These are phyloP conservation scores for Gymnopilus dilepis DNA, from an alignment of 768 basidiomycete genomes.

Conservation along the genomic window DNA sequence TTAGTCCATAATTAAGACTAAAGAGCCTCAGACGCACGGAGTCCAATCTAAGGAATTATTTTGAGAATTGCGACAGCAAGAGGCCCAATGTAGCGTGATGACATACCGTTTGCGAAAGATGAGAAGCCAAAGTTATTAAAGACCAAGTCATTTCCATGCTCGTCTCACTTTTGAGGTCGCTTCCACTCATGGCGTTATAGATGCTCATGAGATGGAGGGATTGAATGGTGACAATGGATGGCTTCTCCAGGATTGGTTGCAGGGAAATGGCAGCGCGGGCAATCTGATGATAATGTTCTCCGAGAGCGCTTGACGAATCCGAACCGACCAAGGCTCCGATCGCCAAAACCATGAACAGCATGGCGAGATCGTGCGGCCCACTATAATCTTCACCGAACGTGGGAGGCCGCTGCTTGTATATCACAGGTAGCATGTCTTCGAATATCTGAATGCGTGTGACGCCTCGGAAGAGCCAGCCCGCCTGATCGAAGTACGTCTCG, in stretches of 20 bases:
- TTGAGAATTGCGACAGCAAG: constrained; percentile 1
- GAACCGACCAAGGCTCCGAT: constrained; percentile 54
- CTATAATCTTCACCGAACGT: constrained; percentile 42
- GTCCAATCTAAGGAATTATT: constrained; percentile 53
- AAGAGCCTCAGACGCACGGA: constrained; percentile 53
- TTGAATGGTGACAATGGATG: constrained; percentile 73
- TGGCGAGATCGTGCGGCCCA: constrained; percentile 55
- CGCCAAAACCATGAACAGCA: constrained; percentile 62
- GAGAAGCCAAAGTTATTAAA: constrained; percentile 64
- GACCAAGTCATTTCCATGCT: constrained; percentile 79
- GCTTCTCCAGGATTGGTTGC: constrained; percentile 74
- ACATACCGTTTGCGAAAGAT: constrained; percentile 69
- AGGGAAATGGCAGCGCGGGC: constrained; percentile 67
- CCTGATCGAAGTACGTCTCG: constrained; percentile 69
- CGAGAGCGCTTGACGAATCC: constrained; percentile 42
- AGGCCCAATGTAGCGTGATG: too few relatives aligned
- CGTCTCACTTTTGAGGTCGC: constrained; percentile 62
- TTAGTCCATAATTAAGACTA: constrained; percentile 7
- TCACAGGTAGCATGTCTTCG: constrained; percentile 64
- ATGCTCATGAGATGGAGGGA: constrained; percentile 69
- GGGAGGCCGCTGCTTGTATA: constrained; percentile 59
- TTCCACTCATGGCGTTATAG: constrained; percentile 73
- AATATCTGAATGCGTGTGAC: constrained; percentile 67
- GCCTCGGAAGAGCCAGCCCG: constrained; percentile 66
- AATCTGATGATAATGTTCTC: constrained; percentile 71